Evolutionary conservation across 179 eudicot genomes (phyloP).

Genomic region (Camellia oleifera): DNA sequence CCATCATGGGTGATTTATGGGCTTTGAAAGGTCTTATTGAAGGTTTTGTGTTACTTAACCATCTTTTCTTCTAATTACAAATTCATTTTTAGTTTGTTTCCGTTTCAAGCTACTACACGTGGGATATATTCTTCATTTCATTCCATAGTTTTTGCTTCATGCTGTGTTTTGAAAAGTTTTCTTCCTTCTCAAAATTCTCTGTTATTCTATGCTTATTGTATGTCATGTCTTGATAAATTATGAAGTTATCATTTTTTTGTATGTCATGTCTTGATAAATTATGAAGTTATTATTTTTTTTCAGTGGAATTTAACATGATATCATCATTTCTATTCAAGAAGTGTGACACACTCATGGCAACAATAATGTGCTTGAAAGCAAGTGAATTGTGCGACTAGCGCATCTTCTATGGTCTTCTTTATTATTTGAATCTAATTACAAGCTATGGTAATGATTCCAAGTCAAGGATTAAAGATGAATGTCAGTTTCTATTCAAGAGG

Average conservation of each 20-base stretch:
- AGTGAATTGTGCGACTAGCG: not conserved
- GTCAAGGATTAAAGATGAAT: not conserved
- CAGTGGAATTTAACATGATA: not conserved
- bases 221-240: not conserved
- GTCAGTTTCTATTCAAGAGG: no score
- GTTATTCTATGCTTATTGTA: not conserved
- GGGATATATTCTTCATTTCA: not conserved
- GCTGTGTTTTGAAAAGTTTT: not conserved
- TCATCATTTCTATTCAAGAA: not conserved
- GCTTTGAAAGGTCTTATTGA: slow-evolving; percentile 91
- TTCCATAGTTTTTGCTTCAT: not conserved
- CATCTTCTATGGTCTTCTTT: not conserved
- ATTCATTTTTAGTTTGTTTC: not conserved
- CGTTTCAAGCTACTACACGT: not conserved
- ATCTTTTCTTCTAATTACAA: slow-evolving; percentile 6
- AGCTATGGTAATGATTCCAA: not conserved
- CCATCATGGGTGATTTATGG: slow-evolving; percentile 30
- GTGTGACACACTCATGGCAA: not conserved
- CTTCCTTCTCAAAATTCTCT: not conserved
- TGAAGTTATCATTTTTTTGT: no score
- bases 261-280: no score
- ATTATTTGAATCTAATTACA: not conserved
- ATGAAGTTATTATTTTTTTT: no score
- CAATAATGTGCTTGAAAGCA: not conserved
- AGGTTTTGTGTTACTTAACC: slow-evolving; percentile 41